A percentile compares a stretch with the other conserved stretches of the same genome.
Evolutionary conservation across 1,284 basidiomycete genomes (phyloP).

Genomic region (Macrocybe sp.): DNA sequence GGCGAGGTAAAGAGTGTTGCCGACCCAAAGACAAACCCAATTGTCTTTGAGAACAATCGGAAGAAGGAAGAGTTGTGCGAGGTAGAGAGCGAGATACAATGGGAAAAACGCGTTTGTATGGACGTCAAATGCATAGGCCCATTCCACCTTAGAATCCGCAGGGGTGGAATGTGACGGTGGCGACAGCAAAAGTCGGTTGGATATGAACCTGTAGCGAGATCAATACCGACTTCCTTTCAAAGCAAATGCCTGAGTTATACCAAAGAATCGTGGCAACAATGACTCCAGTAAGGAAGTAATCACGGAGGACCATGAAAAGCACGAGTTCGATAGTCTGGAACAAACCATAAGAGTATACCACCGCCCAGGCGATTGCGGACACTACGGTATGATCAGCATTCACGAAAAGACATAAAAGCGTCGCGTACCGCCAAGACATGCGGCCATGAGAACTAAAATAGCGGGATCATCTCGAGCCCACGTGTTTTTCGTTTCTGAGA

Average conservation of each 20-base stretch:
- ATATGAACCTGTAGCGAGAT: constrained; percentile 48
- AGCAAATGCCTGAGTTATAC: constrained; percentile 32
- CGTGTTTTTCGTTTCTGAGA: constrained; percentile 91
- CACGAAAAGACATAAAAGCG: background rate
- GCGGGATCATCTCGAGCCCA: constrained; percentile 97
- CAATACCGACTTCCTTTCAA: background rate
- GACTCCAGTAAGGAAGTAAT: constrained; percentile 77
- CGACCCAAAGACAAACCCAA: constrained; percentile 91
- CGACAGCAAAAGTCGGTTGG: constrained; percentile 67
- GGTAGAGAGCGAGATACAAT: constrained; percentile 81
- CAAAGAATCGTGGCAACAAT: constrained; percentile 76
- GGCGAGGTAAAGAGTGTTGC: constrained; percentile 87
- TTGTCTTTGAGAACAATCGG: constrained; percentile 79
- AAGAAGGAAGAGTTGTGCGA: constrained; percentile 80
- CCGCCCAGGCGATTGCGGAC: constrained; percentile 77
- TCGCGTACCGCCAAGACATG: constrained; percentile 64
- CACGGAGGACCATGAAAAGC: constrained; percentile 80
- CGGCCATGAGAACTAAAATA: constrained; percentile 80
- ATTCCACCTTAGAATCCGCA: constrained; percentile 76
- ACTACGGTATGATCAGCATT: constrained; percentile 35
- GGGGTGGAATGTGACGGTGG: constrained; percentile 70
- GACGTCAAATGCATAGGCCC: constrained; percentile 92
- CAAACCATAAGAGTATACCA: constrained; percentile 70
- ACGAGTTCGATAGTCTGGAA: constrained; percentile 59
- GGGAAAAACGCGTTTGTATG: constrained; percentile 96